Percentiles rank a stretch among this genome's conserved stretches.
Conservation (phyloP, 345 rosid species). For the Gossypium bickii region DNA sequence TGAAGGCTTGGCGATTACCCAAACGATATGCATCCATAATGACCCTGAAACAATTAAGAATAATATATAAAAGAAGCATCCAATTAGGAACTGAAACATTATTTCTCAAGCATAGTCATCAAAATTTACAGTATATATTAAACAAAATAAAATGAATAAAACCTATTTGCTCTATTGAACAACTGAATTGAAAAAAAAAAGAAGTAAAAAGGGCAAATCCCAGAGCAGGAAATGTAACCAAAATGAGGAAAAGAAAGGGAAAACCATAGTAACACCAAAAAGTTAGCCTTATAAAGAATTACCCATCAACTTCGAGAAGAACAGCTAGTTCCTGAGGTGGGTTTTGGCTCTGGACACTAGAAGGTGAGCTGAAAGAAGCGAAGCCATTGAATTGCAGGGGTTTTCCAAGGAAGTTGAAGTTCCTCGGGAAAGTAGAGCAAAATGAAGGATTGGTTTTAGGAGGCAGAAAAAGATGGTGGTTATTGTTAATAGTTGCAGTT, state of each 20-base stretch:
- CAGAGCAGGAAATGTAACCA: neutral
- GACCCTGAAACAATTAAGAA: slow-evolving; percentile 42
- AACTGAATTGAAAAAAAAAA: neutral
- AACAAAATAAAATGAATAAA: neutral
- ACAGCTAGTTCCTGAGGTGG: slow-evolving; percentile 58
- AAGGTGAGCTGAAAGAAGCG: slow-evolving; percentile 37
- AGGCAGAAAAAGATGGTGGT: slow-evolving; percentile 12
- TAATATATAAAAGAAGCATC: neutral
- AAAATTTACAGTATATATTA: neutral
- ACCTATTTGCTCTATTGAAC: neutral
- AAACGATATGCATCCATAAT: slow-evolving; percentile 75
- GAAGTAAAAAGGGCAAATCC: neutral
- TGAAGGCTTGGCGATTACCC: slow-evolving; percentile 82
- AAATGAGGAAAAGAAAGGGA: neutral
- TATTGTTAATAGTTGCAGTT: slow-evolving; percentile 15
- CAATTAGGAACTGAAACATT: too few species aligned
- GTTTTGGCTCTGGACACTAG: slow-evolving; percentile 24
- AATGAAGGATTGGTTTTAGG: slow-evolving; percentile 17
- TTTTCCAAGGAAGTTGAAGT: slow-evolving; percentile 28
- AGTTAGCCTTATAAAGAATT: slow-evolving; percentile 3
- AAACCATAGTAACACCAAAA: neutral
- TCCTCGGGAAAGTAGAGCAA: slow-evolving; percentile 26
- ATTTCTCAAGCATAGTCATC: too few species aligned
- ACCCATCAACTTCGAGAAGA: slow-evolving; percentile 95
- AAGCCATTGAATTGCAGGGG: slow-evolving; percentile 26